Evolutionary conservation across 441 rosid genomes (phyloP), one percentile per base, ranked within the genome.

Genomic region (Populus trichocarpa): DNA sequence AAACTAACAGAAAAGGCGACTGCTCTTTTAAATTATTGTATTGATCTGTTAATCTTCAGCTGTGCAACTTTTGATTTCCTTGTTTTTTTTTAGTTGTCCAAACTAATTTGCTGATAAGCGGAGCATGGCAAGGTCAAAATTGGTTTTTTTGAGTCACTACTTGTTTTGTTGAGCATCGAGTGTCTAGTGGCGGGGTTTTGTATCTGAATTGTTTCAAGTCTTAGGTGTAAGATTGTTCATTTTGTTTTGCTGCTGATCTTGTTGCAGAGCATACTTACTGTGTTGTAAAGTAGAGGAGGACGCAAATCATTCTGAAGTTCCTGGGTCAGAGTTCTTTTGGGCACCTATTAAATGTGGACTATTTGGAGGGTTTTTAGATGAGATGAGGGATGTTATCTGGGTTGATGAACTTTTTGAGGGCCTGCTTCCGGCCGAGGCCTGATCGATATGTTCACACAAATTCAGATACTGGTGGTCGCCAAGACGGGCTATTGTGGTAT

Each of bases 381-480:
- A 93, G 92, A 96, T 96, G 98, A 96, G 97, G 99, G 92, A 96
- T 96, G 99, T 87, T 96, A 84, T 89, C 95, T 76, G 97, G 85
- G 82, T 90, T 92, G 72, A 91, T 96, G 89, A 93, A 90, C 85
- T 86, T 91, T 81, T 86, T 93, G 81, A 83, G 86, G 94, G 95
- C 98, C 93, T 96, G 99, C 82, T 89, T 96, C 82, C 83, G 94
- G 92, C 92, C 94, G 69, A 87, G 91, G 85, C 89, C 98, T 25
- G 97, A 86, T 81, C 89, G 84, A 28, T 84, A 86, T 73, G 91
- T 83, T 74, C 91, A 88, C 82, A 72, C 85, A 3, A 85, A 75
- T 68, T 90, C 91, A 14, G 93, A 91, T 32, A 81, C 93, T 8
- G 86, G 82, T 67, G 97, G 98, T 73, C 96, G 97, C 46, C 97